Base-by-base conservation (phyloP, 208 protist genomes). In the Angomonas deanei region DNA sequence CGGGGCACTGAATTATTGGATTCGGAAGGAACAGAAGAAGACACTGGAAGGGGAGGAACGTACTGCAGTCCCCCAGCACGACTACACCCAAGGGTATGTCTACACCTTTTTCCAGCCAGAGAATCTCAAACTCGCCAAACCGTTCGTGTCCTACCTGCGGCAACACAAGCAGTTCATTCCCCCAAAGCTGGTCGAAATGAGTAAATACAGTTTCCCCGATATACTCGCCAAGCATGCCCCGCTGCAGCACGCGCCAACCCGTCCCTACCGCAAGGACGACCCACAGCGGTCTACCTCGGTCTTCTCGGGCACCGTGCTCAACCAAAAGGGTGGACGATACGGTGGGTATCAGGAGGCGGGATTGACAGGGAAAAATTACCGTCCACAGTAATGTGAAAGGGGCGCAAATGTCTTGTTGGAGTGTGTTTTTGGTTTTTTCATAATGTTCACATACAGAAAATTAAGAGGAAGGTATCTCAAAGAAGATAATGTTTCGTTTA, bases 31-130 rank as follows among this genome's bases (percentile, higher is more conserved):
- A 17, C 13, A 53, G 8, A 53, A 53, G 8, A 27, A 27, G n/a
- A 24, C 36, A 24, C 47, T 17, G 23, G 23, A 53, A 53, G 47
- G 23, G 19, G 23, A 17, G 23, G 23, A 42, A 42, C 36, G 11
- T 15, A n/a, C 11, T n/a, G 8, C 8, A 42, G 15, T 42, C 36
- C 15, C 11, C 15, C 15, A 15, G 11, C 15, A 42, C 36, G 8
- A 42, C 36, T 42, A 42, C 36, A 42, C 36, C 15, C 49, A 48
- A 1, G 85, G 85, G n/a, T 90, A 90, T 42, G 68, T 78, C 21
- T 95, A 87, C 64, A 90, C 84, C 17, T 90, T 95, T 42, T 95
- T 95, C 46, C 85, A 92, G 57, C 89, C 89, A 0, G 86, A 96
- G 65, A 91, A 88, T 64, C 66, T 86, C 8, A 74, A 74, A 34